Evolutionary conservation across 768 basidiomycete genomes (phyloP), one percentile per base, ranked within the genome.

Genomic region (Myochromella boudieri): DNA sequence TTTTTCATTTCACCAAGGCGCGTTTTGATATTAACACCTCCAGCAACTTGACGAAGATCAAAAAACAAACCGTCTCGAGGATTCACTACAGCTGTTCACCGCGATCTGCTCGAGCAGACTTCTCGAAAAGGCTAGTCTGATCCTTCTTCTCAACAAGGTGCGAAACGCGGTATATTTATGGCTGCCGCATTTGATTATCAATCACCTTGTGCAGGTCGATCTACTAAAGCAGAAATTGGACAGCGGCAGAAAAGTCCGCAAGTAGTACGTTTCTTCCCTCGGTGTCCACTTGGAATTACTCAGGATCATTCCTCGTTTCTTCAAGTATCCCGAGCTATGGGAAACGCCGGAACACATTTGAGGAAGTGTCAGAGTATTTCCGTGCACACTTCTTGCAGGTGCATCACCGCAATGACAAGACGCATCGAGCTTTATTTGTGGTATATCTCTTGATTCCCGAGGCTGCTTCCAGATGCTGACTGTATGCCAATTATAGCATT

Each of bases 1-100:
- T n/a, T n/a, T n/a, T 25, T 21, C 21, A 14, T 12, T 7, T 12
- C 10, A 17, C 14, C 20, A 12, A 12, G 1, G 14, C 15, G 26
- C 28, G 48, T 40, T 25, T 11, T 34, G 33, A 34, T n/a, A 5
- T 6, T 7, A n/a, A 6, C 37, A 33, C 39, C 31, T 29, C 22
- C 37, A 89, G 85, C 89, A 86, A 65, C 77, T 91, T 14, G 85
- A 89, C 55, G 89, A 91, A 68, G 87, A 90, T 60, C 72, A 80
- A 6, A 74, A 77, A 49, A 82, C 81, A 34, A 91, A 91, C 60
- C 70, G 89, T 59, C 82, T 91, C 43, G 82, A 89, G 49, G 89
- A 91, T 63, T 90, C 88, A 1, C 71, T 91, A 18, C 84, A 86
- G 56, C 72, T 91, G 11, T 89, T 87, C 64, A 81, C 79, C 2